Base-by-base conservation (phyloP, 2,329 filamentous ascomycete species). In the Claviceps paspali region DNA sequence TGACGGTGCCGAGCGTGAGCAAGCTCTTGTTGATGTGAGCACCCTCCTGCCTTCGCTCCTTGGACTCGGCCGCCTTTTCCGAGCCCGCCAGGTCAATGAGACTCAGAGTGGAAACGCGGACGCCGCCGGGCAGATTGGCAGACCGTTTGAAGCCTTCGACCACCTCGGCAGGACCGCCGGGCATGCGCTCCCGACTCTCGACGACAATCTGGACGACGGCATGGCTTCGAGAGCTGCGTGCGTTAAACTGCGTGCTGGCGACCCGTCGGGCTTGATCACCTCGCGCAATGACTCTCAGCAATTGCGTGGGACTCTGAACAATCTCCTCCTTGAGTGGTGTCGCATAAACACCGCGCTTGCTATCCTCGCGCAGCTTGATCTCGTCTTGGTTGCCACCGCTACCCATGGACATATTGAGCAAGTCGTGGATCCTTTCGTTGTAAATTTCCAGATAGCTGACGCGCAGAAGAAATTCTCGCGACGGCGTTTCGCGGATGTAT, bases 371-470 rank as follows among this genome's bases (percentile, higher is more conserved):
- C 39, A 98, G 64, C 59, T 98, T 96, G 60, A 98, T 98, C 54
- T 98, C 91, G 48, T 98, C 91, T 45, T 87, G 82, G 27, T 66
- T 62, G 8, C 67, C 52, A 5, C 67, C 73, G 29, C 60, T 63
- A 10, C 68, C 69, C 1, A 72, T 68, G 1, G 84, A 70, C 56
- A 85, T 79, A 45, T 81, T 88, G 31, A 98, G 67, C 35, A 98
- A 65, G 59, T 98, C 91, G 53, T 95, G 83, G 40, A 98, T 96
- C 59, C 76, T 92, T 55, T 98, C 91, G 52, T 98, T 98, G 63
- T 98, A 98, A 43, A 98, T 98, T 62, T 98, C 91, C 44, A 98
- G 68, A 54, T 98, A 98, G 65, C 88, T 96, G 53, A 98, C 91
- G 44, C 91, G 80, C 40, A 98, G 70, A 40, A 98, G 62, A 47